These are phyloP conservation scores for Xylaria sp. DNA, from an alignment of 2,329 filamentous ascomycete genomes.

Conservation along the genomic window DNA sequence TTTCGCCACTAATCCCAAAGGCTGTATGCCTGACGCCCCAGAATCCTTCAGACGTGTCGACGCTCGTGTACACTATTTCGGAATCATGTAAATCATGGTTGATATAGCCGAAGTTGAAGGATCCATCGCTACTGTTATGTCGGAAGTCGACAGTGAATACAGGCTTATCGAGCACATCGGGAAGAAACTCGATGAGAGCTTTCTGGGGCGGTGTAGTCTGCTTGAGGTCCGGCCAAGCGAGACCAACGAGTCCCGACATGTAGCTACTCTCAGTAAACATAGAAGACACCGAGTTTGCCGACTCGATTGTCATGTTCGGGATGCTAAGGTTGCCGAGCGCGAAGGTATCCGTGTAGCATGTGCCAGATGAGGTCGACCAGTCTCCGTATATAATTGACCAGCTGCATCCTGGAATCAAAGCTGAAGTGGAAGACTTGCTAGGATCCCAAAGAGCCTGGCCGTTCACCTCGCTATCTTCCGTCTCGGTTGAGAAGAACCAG, in stretches of 20 bases:
- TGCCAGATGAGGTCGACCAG: conserved; percentile 48
- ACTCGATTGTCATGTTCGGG: conserved; percentile 54
- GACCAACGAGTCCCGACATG: conserved; percentile 58
- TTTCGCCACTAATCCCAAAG: conserved; percentile 43
- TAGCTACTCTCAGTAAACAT: conserved; percentile 50
- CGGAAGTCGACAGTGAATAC: conserved; percentile 58
- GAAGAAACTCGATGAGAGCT: conserved; percentile 53
- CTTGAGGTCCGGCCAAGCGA: conserved; percentile 54
- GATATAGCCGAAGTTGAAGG: conserved; percentile 58
- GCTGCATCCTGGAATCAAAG: conserved; percentile 48
- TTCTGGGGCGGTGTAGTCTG: conserved; percentile 51
- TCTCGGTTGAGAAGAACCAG: conserved; percentile 61
- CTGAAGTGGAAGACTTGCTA: conserved; percentile 51
- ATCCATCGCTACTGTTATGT: conserved; percentile 51
- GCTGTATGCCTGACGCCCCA: conserved; percentile 48
- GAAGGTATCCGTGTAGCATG: conserved; percentile 58
- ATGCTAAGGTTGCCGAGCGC: conserved; percentile 52
- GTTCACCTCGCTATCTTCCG: conserved; percentile 49
- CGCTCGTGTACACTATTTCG: conserved; percentile 51
- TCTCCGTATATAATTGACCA: conserved; percentile 58
- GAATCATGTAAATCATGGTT: conserved; percentile 47
- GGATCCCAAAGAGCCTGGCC: conserved; percentile 52
- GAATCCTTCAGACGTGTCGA: conserved; percentile 58
- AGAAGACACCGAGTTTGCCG: conserved; percentile 50
- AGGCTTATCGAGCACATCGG: conserved; percentile 46